A percentile compares a stretch with the other conserved stretches of the same genome.
Evolutionary conservation across 2,329 filamentous ascomycete species (phyloP).

Genomic region (Colletotrichum trifolii): DNA sequence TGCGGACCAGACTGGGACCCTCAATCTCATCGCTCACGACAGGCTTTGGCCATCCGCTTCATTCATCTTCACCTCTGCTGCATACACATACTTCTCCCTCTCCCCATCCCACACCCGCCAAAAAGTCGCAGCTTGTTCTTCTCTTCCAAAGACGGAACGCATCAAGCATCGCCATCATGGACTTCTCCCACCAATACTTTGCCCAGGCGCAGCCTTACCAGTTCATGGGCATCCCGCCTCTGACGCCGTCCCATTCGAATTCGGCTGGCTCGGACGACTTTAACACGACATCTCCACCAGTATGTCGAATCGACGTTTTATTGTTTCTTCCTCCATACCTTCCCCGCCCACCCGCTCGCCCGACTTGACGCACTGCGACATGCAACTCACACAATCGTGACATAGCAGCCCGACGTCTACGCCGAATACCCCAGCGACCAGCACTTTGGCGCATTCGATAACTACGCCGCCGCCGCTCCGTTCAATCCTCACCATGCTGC

Average conservation of each 20-base stretch:
- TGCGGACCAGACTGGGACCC: conserved; percentile 21
- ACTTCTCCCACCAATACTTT: conserved; percentile 65
- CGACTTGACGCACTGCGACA: conserved; percentile 44
- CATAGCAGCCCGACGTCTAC: conserved; percentile 58
- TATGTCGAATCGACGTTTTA: conserved; percentile 49
- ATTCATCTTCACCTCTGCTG: neutral
- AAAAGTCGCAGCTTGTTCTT: conserved; percentile 5
- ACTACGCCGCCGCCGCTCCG: conserved; percentile 47
- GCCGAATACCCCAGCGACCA: conserved; percentile 59
- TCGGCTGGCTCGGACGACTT: conserved; percentile 67
- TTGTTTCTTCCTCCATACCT: conserved; percentile 35
- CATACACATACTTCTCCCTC: neutral
- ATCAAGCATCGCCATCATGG: conserved; percentile 52
- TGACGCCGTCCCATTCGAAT: conserved; percentile 67
- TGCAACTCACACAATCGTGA: conserved; percentile 47
- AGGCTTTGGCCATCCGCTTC: conserved; percentile 26
- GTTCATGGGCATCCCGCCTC: conserved; percentile 64
- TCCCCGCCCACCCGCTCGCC: conserved; percentile 42
- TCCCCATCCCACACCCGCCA: neutral
- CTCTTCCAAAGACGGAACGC: conserved; percentile 10
- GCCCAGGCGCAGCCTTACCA: conserved; percentile 61
- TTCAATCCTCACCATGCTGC: conserved; percentile 38
- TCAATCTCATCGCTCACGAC: conserved; percentile 24
- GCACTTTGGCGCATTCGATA: conserved; percentile 61
- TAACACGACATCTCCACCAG: conserved; percentile 64